Conservation (phyloP, 352 stramenopile genomes). For the Phytophthora cryptogea region DNA sequence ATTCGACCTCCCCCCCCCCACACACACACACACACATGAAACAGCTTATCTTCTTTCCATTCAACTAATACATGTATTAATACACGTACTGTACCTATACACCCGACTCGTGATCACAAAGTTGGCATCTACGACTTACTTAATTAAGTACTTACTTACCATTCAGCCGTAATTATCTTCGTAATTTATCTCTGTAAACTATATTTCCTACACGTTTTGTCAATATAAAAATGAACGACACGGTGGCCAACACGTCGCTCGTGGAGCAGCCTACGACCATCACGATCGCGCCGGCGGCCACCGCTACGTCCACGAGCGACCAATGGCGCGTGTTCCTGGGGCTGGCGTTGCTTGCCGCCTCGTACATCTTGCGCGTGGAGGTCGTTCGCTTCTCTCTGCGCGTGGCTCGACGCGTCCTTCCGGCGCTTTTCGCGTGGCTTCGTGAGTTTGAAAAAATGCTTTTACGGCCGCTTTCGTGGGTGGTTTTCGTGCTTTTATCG, state of each 20-base stretch:
- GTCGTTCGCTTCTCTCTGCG: conserved; percentile 77
- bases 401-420: conserved; percentile 61
- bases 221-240: conserved; percentile 3
- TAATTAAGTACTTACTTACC: no score
- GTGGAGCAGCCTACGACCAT: conserved; percentile 21
- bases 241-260: conserved; percentile 12
- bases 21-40: no score
- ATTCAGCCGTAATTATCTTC: no score
- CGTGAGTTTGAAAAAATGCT: conserved; percentile 88
- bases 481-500: conserved; percentile 77
- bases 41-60: no score
- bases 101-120: no score
- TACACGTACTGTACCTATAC: no score
- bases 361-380: conserved; percentile 79
- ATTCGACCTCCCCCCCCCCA: no score
- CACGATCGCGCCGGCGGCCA: conserved; percentile 4
- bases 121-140: no score
- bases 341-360: conserved; percentile 63
- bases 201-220: not conserved
- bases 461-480: conserved; percentile 73
- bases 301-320: conserved; percentile 27
- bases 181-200: no score
- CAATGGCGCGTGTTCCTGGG: conserved; percentile 82
- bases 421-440: conserved; percentile 68
- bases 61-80: no score